Evolutionary conservation across 108 stramenopile genomes (phyloP).

Genomic region (Skeletonema tropicum): DNA sequence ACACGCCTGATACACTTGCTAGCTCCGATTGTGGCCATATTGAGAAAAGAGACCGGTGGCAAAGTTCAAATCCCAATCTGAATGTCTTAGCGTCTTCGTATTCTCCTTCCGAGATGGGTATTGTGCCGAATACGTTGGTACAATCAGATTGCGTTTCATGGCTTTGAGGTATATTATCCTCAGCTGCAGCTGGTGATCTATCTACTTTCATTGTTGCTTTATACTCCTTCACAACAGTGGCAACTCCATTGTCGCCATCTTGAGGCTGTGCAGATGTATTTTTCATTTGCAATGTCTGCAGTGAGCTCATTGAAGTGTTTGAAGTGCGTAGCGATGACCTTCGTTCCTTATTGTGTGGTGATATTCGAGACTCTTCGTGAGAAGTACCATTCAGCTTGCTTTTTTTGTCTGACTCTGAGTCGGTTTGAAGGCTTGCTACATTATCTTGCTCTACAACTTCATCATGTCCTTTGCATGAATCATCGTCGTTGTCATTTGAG

Average conservation of each 20-base stretch:
- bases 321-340: background rate
- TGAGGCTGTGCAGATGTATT: background rate
- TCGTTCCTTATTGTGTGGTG: background rate
- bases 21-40: slow-evolving; percentile 14
- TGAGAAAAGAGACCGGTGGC: slow-evolving; percentile 32
- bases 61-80: slow-evolving; percentile 37
- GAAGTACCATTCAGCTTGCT: background rate
- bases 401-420: slow-evolving; percentile 2
- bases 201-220: background rate
- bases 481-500: background rate
- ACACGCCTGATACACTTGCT: slow-evolving; percentile 9
- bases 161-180: background rate
- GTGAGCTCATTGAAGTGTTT: background rate
- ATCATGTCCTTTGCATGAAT: background rate
- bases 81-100: slow-evolving; percentile 19
- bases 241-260: background rate
- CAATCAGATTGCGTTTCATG: background rate
- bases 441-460: background rate
- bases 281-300: background rate
- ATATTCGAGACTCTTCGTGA: background rate
- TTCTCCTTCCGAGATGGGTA: slow-evolving; percentile 44
- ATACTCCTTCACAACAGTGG: background rate
- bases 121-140: slow-evolving; percentile 5
- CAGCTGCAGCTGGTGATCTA: background rate
- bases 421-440: background rate